Conservation (phyloP, 2,329 filamentous ascomycete species). For the Sclerotinia spermophila region DNA sequence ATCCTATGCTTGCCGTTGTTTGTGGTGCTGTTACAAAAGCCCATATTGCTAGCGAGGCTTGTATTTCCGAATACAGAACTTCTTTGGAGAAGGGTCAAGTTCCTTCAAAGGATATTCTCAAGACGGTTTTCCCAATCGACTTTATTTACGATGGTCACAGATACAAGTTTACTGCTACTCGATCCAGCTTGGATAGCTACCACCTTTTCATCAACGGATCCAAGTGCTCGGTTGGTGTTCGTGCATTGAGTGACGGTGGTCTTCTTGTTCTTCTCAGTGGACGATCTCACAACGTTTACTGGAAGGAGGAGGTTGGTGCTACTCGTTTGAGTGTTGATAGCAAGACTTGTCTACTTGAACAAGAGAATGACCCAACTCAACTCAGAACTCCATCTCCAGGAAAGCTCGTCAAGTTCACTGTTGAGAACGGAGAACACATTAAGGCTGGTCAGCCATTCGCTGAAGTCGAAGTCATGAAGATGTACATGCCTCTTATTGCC, state of each 20-base stretch:
- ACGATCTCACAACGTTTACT: conserved; percentile 97
- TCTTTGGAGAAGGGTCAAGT: conserved; percentile 97
- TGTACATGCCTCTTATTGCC: conserved; percentile 98
- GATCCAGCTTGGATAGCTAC: conserved; percentile 89
- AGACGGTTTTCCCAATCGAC: conserved; percentile 95
- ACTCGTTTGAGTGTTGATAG: conserved; percentile 94
- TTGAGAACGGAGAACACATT: conserved; percentile 93
- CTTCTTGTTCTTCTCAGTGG: conserved; percentile 86
- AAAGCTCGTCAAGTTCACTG: conserved; percentile 96
- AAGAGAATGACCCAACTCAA: conserved; percentile 98
- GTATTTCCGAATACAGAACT: conserved; percentile 79
- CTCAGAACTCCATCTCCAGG: conserved; percentile 90
- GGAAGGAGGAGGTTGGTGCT: conserved; percentile 97
- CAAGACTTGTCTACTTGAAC: conserved; percentile 96
- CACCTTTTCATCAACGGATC: conserved; percentile 99
- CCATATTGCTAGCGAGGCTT: conserved; percentile 87
- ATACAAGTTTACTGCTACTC: conserved; percentile 97
- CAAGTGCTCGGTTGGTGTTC: conserved; percentile 89
- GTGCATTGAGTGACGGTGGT: conserved; percentile 89
- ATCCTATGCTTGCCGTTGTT: conserved; percentile 88
- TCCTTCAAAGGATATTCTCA: conserved; percentile 91
- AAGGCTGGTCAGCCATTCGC: conserved; percentile 89
- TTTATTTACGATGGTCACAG: conserved; percentile 97
- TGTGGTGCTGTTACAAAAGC: conserved; percentile 94
- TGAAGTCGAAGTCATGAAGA: conserved; percentile 99